Conservation (phyloP, 164 flowering plant genomes). For the Magnolia officinalis region DNA sequence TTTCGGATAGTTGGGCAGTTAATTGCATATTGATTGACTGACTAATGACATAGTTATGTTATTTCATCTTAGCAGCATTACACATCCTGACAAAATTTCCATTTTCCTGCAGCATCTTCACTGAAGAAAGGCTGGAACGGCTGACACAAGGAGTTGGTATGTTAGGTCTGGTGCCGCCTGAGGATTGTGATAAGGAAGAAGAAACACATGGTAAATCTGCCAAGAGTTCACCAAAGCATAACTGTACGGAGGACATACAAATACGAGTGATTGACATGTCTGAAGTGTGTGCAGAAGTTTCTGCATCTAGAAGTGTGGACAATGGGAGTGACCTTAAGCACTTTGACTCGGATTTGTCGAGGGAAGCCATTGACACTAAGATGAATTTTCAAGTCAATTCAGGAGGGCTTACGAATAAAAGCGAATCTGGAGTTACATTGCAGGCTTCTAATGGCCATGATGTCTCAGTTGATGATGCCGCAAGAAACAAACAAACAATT, state of each 20-base stretch:
- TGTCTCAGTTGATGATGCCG: conserved; percentile 26
- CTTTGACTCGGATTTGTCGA: conserved; percentile 19
- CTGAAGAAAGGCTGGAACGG: conserved; percentile 87
- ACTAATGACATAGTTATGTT: background rate
- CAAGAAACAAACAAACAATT: conserved; percentile 32
- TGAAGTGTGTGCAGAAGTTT: conserved; percentile 29
- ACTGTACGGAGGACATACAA: conserved; percentile 23
- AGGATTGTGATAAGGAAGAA: conserved; percentile 25
- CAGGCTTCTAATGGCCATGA: conserved; percentile 33
- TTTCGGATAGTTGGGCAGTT: background rate
- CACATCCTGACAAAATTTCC: conserved; percentile 7
- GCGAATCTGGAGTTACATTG: conserved; percentile 26
- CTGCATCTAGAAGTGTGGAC: conserved; percentile 27
- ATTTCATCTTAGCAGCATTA: conserved; percentile 5
- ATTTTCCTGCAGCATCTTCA: conserved; percentile 66
- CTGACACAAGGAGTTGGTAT: conserved; percentile 53
- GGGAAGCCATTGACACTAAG: conserved; percentile 16
- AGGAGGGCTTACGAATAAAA: conserved; percentile 19
- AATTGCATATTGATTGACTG: background rate
- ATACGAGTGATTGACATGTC: conserved; percentile 29
- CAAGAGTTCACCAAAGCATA: conserved; percentile 16
- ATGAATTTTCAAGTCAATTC: conserved; percentile 19
- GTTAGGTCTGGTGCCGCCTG: conserved; percentile 45
- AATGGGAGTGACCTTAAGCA: conserved; percentile 25
- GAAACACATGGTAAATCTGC: conserved; percentile 28